Conservation (phyloP, 2,329 filamentous ascomycete species). For the Microdochium trichocladiopsis region DNA sequence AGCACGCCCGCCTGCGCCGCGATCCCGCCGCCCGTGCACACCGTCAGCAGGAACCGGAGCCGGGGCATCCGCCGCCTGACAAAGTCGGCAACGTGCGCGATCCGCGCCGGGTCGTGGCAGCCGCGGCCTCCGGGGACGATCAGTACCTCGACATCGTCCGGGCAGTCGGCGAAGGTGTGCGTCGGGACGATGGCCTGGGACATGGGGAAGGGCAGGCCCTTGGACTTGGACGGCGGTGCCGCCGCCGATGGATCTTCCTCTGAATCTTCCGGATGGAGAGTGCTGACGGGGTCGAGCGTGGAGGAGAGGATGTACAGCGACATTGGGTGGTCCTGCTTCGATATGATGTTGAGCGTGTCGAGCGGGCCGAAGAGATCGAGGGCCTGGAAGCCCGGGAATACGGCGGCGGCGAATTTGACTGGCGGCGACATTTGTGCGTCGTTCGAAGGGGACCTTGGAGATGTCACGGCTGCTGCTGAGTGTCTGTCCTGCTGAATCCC, state of each 20-base stretch:
- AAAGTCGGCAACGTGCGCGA: slow-evolving; percentile 33
- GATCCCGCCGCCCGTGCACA: slow-evolving; percentile 59
- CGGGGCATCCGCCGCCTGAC: slow-evolving; percentile 35
- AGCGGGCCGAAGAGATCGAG: slow-evolving; percentile 40
- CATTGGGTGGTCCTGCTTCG: slow-evolving; percentile 22
- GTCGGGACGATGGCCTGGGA: slow-evolving; percentile 30
- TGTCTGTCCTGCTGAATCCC: too few species aligned
- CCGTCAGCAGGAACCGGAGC: slow-evolving; percentile 50
- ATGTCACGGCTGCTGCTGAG: not conserved
- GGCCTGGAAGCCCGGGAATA: slow-evolving; percentile 36
- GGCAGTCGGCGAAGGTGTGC: slow-evolving; percentile 44
- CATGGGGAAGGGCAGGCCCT: slow-evolving; percentile 19
- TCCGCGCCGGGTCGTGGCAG: slow-evolving; percentile 23
- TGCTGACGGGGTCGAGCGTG: slow-evolving; percentile 32
- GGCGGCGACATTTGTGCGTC: slow-evolving; percentile 4
- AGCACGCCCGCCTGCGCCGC: slow-evolving; percentile 53
- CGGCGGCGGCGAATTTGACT: slow-evolving; percentile 30
- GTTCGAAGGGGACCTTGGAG: not conserved
- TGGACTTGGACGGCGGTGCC: slow-evolving; percentile 5
- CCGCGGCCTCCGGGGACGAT: slow-evolving; percentile 60
- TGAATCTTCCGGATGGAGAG: too few species aligned
- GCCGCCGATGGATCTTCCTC: too few species aligned
- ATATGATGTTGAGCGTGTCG: slow-evolving; percentile 34
- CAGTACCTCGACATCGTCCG: slow-evolving; percentile 51
- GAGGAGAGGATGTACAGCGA: slow-evolving; percentile 33